Conservation (phyloP, 257 asterid species). For the Anisodus tanguticus region DNA sequence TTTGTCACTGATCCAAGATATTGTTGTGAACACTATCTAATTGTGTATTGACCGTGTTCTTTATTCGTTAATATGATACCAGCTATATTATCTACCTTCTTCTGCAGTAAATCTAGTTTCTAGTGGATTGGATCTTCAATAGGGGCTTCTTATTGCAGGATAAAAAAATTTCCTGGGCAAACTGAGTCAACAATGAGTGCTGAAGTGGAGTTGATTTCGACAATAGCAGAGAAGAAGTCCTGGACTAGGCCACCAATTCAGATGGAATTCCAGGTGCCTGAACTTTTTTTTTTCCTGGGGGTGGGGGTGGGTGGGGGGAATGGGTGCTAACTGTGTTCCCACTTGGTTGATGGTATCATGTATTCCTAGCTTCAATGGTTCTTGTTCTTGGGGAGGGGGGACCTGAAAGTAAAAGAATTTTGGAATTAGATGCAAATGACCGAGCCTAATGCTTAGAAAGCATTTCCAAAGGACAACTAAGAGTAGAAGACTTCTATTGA, state of each 20-base stretch:
- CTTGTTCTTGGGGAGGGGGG: not conserved
- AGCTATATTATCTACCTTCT: not conserved
- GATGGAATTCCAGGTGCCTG: slow-evolving; percentile 96
- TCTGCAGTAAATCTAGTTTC: not conserved
- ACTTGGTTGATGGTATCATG: not conserved
- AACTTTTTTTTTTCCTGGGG: slow-evolving; percentile 2
- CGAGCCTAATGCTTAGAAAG: not conserved
- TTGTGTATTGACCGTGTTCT: not conserved
- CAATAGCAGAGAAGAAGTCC: slow-evolving; percentile 93
- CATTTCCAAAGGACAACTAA: slow-evolving; percentile 9
- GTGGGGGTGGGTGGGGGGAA: too few species aligned
- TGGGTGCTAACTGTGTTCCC: not conserved
- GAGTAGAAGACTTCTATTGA: not conserved
- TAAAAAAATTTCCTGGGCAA: slow-evolving; percentile 97
- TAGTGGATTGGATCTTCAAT: not conserved
- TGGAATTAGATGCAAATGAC: slow-evolving; percentile 23
- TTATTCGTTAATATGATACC: not conserved
- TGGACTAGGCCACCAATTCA: slow-evolving; percentile 99
- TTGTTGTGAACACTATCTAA: not conserved
- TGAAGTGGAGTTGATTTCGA: slow-evolving; percentile 95
- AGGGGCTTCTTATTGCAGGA: slow-evolving; percentile 56
- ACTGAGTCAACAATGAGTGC: slow-evolving; percentile 99
- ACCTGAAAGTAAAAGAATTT: not conserved
- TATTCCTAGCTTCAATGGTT: not conserved
- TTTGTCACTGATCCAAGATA: slow-evolving; percentile 15